Base-by-base conservation (phyloP, 139 green algal genomes). In the Coccomyxa sp. region DNA sequence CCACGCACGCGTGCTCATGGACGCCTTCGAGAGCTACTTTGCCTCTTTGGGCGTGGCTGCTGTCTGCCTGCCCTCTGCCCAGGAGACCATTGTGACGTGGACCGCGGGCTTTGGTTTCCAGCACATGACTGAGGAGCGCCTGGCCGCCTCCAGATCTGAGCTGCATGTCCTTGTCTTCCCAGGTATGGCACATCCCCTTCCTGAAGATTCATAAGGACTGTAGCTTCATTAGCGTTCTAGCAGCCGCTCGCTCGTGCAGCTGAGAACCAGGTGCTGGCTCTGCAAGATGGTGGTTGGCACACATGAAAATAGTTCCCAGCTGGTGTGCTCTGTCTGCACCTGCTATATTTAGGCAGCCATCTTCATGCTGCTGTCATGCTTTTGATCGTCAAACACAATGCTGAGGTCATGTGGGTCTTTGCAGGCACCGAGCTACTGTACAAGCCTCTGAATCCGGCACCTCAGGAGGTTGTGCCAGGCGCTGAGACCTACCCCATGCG, bases 101-200 rank as follows among this genome's bases (percentile, higher is more conserved):
- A 81, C 80, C 39, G 27, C 75, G 39, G 88, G 88, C 80, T 93
- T 94, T 73, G 40, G 55, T 14, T 91, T 93, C 81, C 77, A 82
- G 55, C 69, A 75, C 37, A 89, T 91, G 85, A 76, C 86, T 4
- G 79, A 86, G 37, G 68, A 83, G 31, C 79, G 91, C 40, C 70
- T 90, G 55, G 74, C 79, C 37, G 68, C 86, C 31, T 86, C 88
- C 22, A 88, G 89, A 54, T 75, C 78, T 37, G 88, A 95, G 81
- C 84, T 95, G 79, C 89, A 88, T 44, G 83, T 96, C 84, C 85
- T 96, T 33, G 86, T 95, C 36, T 96, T 96, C 83, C 92, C 92
- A 0, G 89, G 90, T 71, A 29, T 16, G 64, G 27, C 50, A 64
- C 5, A 64, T 64, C 50, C 50, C 22, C 50, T 3, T 22, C 50